Percentiles rank a stretch among this genome's conserved stretches.
Conservation (phyloP, 2,329 filamentous ascomycete species). For the Aspergillus glaucus region DNA sequence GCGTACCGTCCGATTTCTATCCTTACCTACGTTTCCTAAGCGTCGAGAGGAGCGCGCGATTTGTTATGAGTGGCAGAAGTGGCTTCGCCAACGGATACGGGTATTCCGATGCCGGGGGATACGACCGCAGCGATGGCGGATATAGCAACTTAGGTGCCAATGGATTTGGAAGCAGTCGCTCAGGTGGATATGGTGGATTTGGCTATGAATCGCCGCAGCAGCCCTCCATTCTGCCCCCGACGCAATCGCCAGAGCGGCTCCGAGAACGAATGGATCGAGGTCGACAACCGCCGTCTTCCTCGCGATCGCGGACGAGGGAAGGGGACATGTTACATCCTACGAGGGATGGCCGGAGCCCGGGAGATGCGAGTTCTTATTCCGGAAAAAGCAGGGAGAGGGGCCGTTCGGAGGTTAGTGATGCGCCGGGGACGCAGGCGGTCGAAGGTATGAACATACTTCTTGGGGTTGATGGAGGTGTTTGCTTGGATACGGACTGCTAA, state of each 20-base stretch:
- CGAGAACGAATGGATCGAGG: conserved; percentile 28
- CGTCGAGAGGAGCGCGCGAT: conserved; percentile 1
- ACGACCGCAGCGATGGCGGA: conserved; percentile 28
- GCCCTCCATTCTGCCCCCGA: conserved; percentile 16
- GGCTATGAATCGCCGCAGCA: conserved; percentile 26
- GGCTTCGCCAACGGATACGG: conserved; percentile 34
- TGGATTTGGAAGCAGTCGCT: conserved; percentile 27
- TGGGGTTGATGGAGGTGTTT: background rate
- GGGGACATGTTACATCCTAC: conserved; percentile 19
- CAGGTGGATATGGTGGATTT: conserved; percentile 42
- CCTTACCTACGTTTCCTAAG: background rate
- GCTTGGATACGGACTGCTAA: conserved; percentile 4
- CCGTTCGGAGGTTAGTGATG: conserved; percentile 12
- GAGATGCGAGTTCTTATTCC: conserved; percentile 16
- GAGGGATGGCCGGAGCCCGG: conserved; percentile 21
- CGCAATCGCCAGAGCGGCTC: conserved; percentile 26
- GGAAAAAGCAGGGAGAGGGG: conserved; percentile 17
- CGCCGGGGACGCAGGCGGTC: conserved; percentile 27
- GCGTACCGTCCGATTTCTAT: background rate
- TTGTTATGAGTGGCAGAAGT: conserved; percentile 31
- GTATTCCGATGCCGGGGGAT: conserved; percentile 28
- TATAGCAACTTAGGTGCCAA: conserved; percentile 29
- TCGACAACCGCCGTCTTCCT: conserved; percentile 23
- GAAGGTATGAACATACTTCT: conserved; percentile 24
- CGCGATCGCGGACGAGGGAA: conserved; percentile 31